Evolutionary conservation across 2,329 filamentous ascomycete species (phyloP).

Genomic region (Ophioceras dolichostomum): DNA sequence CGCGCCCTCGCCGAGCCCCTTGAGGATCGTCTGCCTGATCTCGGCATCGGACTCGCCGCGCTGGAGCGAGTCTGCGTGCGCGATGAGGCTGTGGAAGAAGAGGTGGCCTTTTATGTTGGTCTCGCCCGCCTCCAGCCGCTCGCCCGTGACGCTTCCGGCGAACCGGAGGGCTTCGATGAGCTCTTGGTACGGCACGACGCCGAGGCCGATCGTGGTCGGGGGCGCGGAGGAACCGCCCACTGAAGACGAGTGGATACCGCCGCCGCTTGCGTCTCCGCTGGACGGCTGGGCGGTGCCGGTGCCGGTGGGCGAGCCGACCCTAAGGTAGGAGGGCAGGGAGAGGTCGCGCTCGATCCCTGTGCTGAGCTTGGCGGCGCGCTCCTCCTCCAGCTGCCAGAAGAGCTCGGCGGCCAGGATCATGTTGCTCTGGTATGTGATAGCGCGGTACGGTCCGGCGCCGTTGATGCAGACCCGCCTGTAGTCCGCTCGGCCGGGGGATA

Average conservation of each 20-base stretch:
- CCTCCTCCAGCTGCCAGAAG: constrained; percentile 29
- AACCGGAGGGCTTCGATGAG: background rate
- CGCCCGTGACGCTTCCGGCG: background rate
- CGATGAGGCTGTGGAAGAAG: constrained; percentile 6
- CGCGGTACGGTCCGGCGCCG: constrained; percentile 28
- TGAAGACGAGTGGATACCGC: too few species aligned
- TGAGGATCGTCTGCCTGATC: background rate
- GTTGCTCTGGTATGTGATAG: constrained; percentile 23
- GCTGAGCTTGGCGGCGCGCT: constrained; percentile 15
- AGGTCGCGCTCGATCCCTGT: constrained; percentile 2
- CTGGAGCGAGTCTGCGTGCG: constrained; percentile 8
- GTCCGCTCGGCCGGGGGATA: constrained; percentile 14
- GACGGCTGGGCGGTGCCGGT: background rate
- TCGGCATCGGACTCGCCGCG: background rate
- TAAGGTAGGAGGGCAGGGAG: background rate
- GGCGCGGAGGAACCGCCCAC: constrained; percentile 3
- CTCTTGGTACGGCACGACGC: constrained; percentile 11
- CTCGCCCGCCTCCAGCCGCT: constrained; percentile 9
- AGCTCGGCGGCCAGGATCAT: constrained; percentile 33
- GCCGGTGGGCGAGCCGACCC: background rate
- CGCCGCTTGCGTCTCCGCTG: too few species aligned
- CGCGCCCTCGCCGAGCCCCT: background rate
- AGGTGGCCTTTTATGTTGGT: constrained; percentile 10
- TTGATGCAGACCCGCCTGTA: constrained; percentile 26
- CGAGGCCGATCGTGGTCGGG: constrained; percentile 12